Evolutionary conservation across 2,329 filamentous ascomycete species (phyloP).

Genomic region (Colletotrichum falcatum): DNA sequence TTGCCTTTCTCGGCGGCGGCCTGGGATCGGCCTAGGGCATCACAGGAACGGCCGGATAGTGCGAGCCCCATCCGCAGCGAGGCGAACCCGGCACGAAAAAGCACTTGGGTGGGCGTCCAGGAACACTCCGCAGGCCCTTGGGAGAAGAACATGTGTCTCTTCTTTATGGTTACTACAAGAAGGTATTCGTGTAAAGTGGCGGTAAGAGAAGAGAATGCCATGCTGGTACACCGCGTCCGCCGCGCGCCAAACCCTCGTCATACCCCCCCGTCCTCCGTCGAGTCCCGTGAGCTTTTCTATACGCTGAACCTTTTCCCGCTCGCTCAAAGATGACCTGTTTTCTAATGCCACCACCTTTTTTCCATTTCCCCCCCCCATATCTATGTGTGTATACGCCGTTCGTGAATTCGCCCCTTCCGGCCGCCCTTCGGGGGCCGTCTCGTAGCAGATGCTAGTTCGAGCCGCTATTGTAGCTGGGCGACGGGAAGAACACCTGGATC

Average conservation of each 20-base stretch:
- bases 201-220: background rate
- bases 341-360: no score
- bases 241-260: background rate
- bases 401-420: background rate
- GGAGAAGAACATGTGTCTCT: no score
- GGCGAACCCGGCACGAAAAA: background rate
- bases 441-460: background rate
- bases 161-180: background rate
- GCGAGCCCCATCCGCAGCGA: background rate
- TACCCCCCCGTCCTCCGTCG: background rate
- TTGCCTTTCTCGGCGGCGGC: background rate
- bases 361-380: no score
- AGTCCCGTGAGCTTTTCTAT: background rate
- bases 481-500: background rate
- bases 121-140: background rate
- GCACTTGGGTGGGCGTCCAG: background rate
- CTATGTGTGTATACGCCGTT: background rate
- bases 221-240: background rate
- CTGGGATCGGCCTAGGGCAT: no score
- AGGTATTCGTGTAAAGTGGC: background rate
- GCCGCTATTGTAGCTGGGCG: background rate
- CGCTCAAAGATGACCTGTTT: background rate
- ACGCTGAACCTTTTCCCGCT: background rate
- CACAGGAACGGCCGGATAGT: no score
- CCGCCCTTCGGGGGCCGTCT: background rate